Conservation (phyloP, 176 grass and related monocot genomes). For the Triticum timopheevii region DNA sequence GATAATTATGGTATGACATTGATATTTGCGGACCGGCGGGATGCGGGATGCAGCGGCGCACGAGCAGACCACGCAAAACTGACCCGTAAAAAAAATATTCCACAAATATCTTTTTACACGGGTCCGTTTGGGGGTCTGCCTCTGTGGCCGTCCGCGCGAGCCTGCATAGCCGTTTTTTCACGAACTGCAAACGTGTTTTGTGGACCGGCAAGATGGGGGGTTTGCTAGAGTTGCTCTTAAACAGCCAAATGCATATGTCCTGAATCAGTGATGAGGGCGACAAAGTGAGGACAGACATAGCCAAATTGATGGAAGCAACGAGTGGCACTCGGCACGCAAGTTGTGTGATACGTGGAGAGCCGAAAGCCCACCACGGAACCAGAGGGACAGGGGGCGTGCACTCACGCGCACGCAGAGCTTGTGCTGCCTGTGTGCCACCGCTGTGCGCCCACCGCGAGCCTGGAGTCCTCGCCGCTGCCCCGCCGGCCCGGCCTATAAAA, state of each 20-base stretch:
- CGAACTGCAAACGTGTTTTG: no score
- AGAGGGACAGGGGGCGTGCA: background rate
- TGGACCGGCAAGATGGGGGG: no score
- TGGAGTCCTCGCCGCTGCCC: background rate
- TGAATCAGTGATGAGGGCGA: background rate
- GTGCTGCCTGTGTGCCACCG: background rate
- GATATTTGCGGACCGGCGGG: no score
- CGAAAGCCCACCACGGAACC: slow-evolving; percentile 4
- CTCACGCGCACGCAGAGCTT: background rate
- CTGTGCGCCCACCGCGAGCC: background rate
- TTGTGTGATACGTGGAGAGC: background rate
- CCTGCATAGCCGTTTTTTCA: no score
- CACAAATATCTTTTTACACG: no score
- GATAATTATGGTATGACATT: no score
- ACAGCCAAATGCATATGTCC: background rate
- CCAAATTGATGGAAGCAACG: background rate
- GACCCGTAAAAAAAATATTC: no score
- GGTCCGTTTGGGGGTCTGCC: no score
- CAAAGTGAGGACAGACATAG: background rate
- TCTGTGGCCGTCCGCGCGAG: no score
- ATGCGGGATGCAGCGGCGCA: no score
- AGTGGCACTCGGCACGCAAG: background rate
- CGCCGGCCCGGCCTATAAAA: background rate
- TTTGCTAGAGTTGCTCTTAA: no score
- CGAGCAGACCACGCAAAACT: no score